Percentiles rank a stretch among this genome's conserved stretches.
These are phyloP conservation scores for Mycena rebaudengoi DNA, from an alignment of 768 basidiomycete genomes.

Conservation along the genomic window DNA sequence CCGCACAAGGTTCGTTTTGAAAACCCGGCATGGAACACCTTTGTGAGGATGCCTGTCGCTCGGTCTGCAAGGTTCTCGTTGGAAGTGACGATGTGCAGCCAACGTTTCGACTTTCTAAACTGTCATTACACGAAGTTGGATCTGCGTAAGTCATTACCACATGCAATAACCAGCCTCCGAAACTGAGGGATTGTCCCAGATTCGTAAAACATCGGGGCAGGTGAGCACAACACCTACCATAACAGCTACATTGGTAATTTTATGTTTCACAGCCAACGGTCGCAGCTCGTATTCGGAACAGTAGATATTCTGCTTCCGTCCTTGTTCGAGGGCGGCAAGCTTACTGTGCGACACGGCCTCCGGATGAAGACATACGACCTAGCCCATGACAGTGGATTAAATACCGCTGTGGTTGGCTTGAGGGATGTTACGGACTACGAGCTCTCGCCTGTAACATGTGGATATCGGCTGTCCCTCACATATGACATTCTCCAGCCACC, in stretches of 20 bases:
- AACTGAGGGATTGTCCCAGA: too few species aligned
- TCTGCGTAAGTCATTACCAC: neutral
- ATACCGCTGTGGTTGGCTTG: neutral
- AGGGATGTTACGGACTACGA: neutral
- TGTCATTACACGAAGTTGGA: neutral
- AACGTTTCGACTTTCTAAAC: neutral
- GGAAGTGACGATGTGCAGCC: neutral
- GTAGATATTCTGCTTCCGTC: neutral
- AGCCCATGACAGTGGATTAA: neutral
- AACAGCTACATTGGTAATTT: too few species aligned
- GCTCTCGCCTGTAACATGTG: neutral
- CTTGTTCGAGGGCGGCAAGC: neutral
- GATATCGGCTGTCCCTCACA: neutral
- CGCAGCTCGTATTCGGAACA: neutral
- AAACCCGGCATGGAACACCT: neutral
- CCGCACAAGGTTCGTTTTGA: neutral
- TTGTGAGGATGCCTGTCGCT: neutral
- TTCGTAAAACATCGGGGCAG: neutral
- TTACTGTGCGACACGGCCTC: neutral
- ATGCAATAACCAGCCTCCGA: too few species aligned
- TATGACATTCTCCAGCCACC: conserved; percentile 3
- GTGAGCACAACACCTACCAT: too few species aligned
- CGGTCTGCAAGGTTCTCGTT: neutral
- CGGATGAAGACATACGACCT: neutral
- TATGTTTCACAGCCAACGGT: neutral